Evolutionary conservation across 2,329 filamentous ascomycete genomes (phyloP).

Genomic region (Talaromyces sp.): DNA sequence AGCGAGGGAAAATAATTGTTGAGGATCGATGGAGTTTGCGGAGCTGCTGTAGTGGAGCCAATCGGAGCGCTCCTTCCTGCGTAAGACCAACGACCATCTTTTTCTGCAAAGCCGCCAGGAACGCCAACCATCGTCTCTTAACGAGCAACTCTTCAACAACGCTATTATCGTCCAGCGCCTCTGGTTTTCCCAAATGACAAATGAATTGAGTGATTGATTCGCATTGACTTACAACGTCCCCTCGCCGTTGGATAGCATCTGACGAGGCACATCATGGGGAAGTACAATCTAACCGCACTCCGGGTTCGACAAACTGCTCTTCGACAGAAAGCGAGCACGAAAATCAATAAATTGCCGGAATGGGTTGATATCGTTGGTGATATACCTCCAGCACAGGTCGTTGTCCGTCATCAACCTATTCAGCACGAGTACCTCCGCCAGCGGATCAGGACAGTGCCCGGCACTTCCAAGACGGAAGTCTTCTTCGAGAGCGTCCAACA

Average conservation of each 20-base stretch:
- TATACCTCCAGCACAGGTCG: constrained; percentile 60
- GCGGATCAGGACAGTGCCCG: constrained; percentile 35
- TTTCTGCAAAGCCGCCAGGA: constrained; percentile 26
- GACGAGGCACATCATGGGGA: constrained; percentile 39
- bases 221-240: neutral
- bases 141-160: neutral
- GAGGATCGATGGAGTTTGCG: constrained; percentile 25
- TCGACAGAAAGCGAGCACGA: constrained; percentile 37
- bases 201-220: neutral
- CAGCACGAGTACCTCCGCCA: constrained; percentile 45
- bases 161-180: neutral
- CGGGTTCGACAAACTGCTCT: constrained; percentile 46
- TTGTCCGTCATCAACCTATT: constrained; percentile 58
- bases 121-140: neutral
- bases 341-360: constrained; percentile 37
- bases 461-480: constrained; percentile 33
- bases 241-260: neutral
- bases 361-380: constrained; percentile 60
- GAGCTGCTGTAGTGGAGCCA: constrained; percentile 34
- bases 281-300: constrained; percentile 48
- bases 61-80: constrained; percentile 36
- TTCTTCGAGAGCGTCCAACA: constrained; percentile 38
- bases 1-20: neutral
- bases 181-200: neutral
- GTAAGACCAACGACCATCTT: constrained; percentile 33